These are phyloP conservation scores for Eruca vesicaria DNA, from an alignment of 441 rosid species.

Conservation along the genomic window DNA sequence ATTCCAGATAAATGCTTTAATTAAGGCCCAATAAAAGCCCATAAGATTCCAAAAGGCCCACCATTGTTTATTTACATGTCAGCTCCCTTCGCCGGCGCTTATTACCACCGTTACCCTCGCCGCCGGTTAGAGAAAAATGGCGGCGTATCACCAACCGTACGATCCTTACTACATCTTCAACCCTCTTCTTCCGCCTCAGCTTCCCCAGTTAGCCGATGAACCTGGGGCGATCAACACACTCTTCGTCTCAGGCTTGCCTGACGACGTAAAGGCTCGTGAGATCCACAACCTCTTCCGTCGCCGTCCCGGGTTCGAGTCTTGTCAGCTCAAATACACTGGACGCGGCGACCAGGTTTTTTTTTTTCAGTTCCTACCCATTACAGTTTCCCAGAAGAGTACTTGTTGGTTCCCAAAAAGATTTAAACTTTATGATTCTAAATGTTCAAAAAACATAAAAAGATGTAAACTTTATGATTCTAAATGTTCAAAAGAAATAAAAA, in stretches of 20 bases:
- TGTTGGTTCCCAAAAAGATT: background rate
- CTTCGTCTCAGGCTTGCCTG: constrained; percentile 79
- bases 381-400: too few species aligned
- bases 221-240: constrained; percentile 60
- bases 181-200: constrained; percentile 26
- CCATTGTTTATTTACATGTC: background rate
- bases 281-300: constrained; percentile 85
- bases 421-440: background rate
- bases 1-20: background rate
- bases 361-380: background rate
- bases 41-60: background rate
- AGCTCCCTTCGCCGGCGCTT: constrained; percentile 27
- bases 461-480: constrained; percentile 2
- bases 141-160: constrained; percentile 51
- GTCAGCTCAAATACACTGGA: constrained; percentile 90
- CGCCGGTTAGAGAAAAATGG: constrained; percentile 19
- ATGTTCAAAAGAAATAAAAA: too few species aligned
- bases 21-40: background rate
- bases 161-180: constrained; percentile 53
- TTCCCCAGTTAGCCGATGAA: constrained; percentile 34
- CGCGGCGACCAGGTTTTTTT: constrained; percentile 76
- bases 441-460: too few species aligned
- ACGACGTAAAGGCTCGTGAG: constrained; percentile 87
- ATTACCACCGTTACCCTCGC: constrained; percentile 1
- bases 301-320: constrained; percentile 65